Evolutionary conservation across 192 early-diverging fungal genomes (phyloP), one percentile per base, ranked within the genome.

Genomic region (Phycomyces blakesleeanus): DNA sequence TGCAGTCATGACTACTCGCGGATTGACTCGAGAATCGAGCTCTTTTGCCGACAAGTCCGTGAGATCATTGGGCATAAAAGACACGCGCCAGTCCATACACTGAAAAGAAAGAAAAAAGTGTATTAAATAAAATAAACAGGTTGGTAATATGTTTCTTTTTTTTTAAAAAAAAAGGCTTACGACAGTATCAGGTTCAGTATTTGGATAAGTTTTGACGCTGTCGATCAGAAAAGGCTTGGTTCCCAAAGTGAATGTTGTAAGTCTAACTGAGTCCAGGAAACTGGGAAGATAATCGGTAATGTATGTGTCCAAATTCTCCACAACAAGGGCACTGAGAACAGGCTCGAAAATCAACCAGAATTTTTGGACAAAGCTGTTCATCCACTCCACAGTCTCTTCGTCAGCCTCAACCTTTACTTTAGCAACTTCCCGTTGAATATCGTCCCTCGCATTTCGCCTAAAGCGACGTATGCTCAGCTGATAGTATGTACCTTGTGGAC

Each of bases 331-430:
- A 52, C 83, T 81, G 47, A 93, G 74, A 11, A 79, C 81, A n/a
- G 90, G 90, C 75, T 93, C 91, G 63, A 84, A 91, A 61, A 84
- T 86, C 16, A 85, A 61, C 91, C 91, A 93, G 72, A 90, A 92
- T 34, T 80, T 76, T 6, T 67, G 68, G 25, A 89, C 63, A 68
- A 91, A 89, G 66, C 78, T 77, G 72, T 93, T 93, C 27, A 93
- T 63, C 91, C 91, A 93, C 22, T 90, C 86, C 16, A 85, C 87
- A 49, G 81, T 78, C 69, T 87, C 85, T 42, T 82, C 71, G 18
- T 76, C 78, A 7, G 69, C 67, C 8, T 76, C 83, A 14, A 86
- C 66, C 10, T 71, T 71, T 5, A 63, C 55, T 26, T 61, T 63
- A 53, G 77, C 71, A 27, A 84, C 66, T 21, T 82, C 81, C 5